These are phyloP conservation scores for Talaromyces sp. DNA, from an alignment of 2,329 filamentous ascomycete genomes.

Conservation along the genomic window DNA sequence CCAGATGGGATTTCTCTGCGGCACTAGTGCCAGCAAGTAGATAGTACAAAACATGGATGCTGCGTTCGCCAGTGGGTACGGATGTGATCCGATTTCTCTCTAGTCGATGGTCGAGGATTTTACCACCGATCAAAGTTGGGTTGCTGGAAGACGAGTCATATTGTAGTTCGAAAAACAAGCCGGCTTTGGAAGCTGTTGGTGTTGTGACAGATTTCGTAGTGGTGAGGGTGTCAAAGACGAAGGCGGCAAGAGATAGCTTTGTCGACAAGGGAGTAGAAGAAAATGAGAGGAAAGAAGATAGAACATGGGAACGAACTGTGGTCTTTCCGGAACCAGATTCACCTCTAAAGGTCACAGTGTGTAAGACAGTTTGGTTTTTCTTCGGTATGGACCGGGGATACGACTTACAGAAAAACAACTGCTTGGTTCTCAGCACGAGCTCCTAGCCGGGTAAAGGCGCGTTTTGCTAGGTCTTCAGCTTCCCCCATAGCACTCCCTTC, in stretches of 20 bases:
- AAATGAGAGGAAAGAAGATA: slow-evolving; percentile 79
- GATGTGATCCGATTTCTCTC: slow-evolving; percentile 87
- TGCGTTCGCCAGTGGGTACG: slow-evolving; percentile 91
- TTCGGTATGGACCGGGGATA: background rate
- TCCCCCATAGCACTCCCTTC: slow-evolving; percentile 89
- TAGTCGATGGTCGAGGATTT: slow-evolving; percentile 86
- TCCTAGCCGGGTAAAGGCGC: slow-evolving; percentile 79
- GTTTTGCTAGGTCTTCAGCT: slow-evolving; percentile 82
- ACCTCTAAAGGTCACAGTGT: slow-evolving; percentile 54
- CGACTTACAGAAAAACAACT: slow-evolving; percentile 79
- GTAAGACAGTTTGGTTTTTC: background rate
- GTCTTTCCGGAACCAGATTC: slow-evolving; percentile 97
- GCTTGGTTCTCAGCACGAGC: slow-evolving; percentile 90
- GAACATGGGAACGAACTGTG: slow-evolving; percentile 80
- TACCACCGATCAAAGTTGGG: slow-evolving; percentile 86
- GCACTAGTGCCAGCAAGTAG: slow-evolving; percentile 84
- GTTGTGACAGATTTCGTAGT: slow-evolving; percentile 97
- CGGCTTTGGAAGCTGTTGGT: slow-evolving; percentile 90
- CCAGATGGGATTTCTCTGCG: slow-evolving; percentile 82
- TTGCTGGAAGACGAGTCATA: slow-evolving; percentile 84
- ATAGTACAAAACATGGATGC: slow-evolving; percentile 95
- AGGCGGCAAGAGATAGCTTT: slow-evolving; percentile 88
- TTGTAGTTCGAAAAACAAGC: slow-evolving; percentile 91
- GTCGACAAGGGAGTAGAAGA: slow-evolving; percentile 88
- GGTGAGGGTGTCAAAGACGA: slow-evolving; percentile 91